Base-by-base conservation (phyloP, 495 filamentous ascomycete genomes). In the Neurospora sp. region DNA sequence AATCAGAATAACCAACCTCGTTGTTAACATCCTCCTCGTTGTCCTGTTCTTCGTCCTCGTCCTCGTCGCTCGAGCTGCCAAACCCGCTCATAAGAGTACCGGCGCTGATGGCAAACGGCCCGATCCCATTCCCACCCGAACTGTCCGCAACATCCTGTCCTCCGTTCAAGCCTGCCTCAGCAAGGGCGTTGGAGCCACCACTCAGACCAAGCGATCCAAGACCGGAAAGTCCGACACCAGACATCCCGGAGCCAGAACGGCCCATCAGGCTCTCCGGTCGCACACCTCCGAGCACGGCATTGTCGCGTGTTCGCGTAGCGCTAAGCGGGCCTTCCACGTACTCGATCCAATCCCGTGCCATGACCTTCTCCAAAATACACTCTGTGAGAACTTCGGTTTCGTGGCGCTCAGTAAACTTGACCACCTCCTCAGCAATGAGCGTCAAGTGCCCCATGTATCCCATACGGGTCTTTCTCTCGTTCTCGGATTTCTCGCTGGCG, bases 391-490 rank as follows among this genome's bases (percentile, higher is more conserved):
- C 81, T 80, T 98, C 95, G 4, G 94, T 91, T 22, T 94, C 91
- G 80, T 97, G 93, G 27, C 96, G 90, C 81, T 98, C 95, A 44
- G 93, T 95, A 80, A 98, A 99, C 81, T 98, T 98, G 74, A 98
- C 96, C 20, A 99, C 96, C 79, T 99, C 96, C 80, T 99, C 96
- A 16, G 96, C 96, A 72, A 99, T 97, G 16, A 99, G 88, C 0
- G 96, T 99, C 48, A 99, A 85, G 80, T 99, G 96, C 1, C 96
- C 96, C 96, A 99, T 99, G 82, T 97, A 99, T 18, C 96, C 96
- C 77, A 98, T 90, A 35, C 96, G 91, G 78, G 97, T 97, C 79
- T 93, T 95, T 75, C 87, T 92, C 74, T 90, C 87, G 53, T 84
- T 80, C 80, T 99, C 93, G 1, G 91, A 90, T 75, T 91, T 90